Evolutionary conservation across 805 yeast genomes (phyloP).

Genomic region (Saccharomyces cerevisiae): DNA sequence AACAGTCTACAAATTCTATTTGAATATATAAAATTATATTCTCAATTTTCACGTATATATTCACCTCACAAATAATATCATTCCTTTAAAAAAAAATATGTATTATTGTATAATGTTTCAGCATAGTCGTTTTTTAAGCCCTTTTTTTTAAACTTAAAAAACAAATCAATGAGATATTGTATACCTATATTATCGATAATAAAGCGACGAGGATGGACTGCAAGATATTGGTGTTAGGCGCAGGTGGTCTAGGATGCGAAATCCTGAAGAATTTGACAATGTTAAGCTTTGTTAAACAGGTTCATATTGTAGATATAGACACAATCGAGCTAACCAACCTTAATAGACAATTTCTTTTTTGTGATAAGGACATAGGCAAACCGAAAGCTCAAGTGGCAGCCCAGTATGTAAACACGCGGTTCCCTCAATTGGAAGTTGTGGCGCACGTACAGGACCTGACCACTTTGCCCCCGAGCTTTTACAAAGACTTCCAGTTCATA

Average conservation of each 20-base stretch:
- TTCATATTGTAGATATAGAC: constrained; percentile 84
- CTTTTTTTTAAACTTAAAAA: not conserved
- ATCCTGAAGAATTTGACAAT: constrained; percentile 68
- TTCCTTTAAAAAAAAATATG: not conserved
- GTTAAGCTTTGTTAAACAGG: constrained; percentile 52
- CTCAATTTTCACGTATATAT: not conserved
- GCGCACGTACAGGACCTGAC: constrained; percentile 63
- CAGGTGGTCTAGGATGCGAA: constrained; percentile 95
- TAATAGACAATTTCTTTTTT: constrained; percentile 83
- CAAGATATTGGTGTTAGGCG: constrained; percentile 73
- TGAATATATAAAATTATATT: not conserved
- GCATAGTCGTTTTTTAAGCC: not conserved
- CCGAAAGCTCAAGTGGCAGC: constrained; percentile 78
- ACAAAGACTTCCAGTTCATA: constrained; percentile 59
- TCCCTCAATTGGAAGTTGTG: constrained; percentile 28
- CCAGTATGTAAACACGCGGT: constrained; percentile 42
- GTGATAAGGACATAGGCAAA: constrained; percentile 72
- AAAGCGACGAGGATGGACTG: constrained; percentile 9
- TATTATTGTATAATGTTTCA: not conserved
- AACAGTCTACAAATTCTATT: not conserved
- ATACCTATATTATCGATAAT: not conserved
- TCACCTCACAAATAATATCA: not conserved
- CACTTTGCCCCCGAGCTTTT: constrained; percentile 53
- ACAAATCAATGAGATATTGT: not conserved
- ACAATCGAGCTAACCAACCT: constrained; percentile 86